phyloP scores from a whole-genome alignment of 2,329 filamentous ascomycete species.

The Ceratocystis variospora region DNA sequence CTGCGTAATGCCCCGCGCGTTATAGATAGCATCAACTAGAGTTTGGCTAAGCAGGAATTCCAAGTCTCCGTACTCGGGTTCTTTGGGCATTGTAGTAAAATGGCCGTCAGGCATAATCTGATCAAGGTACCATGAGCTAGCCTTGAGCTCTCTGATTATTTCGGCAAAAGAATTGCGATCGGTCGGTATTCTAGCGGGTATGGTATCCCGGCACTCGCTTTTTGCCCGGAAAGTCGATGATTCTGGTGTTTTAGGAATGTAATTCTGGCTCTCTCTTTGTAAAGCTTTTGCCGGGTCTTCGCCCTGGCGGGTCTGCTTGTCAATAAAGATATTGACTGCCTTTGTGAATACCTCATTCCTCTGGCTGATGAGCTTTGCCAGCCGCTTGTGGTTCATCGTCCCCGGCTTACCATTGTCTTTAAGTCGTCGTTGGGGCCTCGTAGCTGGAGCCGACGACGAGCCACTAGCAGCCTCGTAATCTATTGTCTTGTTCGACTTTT shows the following conservation, averaged over 20 bases:
- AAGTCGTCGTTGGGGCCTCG: conserved; percentile 88
- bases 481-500: background rate
- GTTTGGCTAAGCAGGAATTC: conserved; percentile 78
- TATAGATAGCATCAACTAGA: conserved; percentile 91
- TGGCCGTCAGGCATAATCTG: conserved; percentile 92
- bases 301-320: conserved; percentile 50
- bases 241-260: conserved; percentile 26
- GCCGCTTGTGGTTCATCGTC: conserved; percentile 11
- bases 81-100: conserved; percentile 75
- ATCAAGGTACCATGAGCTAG: conserved; percentile 72
- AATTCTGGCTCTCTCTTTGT: conserved; percentile 48
- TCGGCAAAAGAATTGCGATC: conserved; percentile 70
- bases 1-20: conserved; percentile 70
- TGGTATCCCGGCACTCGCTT: conserved; percentile 25
- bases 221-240: background rate
- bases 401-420: conserved; percentile 46
- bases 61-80: conserved; percentile 67
- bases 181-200: conserved; percentile 61
- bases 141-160: conserved; percentile 72
- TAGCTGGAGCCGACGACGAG: background rate
- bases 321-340: conserved; percentile 64
- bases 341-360: conserved; percentile 70
- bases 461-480: background rate
- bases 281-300: conserved; percentile 56
- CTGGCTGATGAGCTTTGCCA: conserved; percentile 57